These are phyloP conservation scores for Jimgerdemannia lactiflua DNA, from an alignment of 192 early-diverging fungal genomes.

Conservation along the genomic window DNA sequence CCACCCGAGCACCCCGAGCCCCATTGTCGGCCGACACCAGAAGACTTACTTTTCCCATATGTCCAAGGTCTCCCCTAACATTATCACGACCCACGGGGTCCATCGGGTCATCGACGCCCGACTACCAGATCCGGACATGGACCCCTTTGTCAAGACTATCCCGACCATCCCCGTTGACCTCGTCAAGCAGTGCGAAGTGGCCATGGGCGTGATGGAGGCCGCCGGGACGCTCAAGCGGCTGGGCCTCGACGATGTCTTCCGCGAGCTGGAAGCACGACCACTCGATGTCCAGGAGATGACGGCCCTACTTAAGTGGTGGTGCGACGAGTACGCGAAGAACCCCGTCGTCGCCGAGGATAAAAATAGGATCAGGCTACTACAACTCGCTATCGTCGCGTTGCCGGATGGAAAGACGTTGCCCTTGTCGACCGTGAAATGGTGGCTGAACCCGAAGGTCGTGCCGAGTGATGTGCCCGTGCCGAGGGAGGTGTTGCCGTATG, in stretches of 20 bases:
- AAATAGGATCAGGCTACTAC: constrained; percentile 37
- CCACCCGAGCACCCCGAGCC: constrained; percentile 67
- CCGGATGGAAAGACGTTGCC: constrained; percentile 30
- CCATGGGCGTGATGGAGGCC: constrained; percentile 49
- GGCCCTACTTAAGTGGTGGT: constrained; percentile 77
- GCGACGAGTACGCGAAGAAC: constrained; percentile 38
- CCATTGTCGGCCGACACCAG: constrained; percentile 57
- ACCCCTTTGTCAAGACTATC: constrained; percentile 58
- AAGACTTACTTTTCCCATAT: constrained; percentile 56
- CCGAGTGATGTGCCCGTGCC: constrained; percentile 63
- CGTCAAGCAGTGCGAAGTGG: constrained; percentile 49
- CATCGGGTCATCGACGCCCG: constrained; percentile 47
- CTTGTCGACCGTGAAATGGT: constrained; percentile 53
- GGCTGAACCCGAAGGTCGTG: constrained; percentile 64
- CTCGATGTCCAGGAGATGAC: constrained; percentile 58
- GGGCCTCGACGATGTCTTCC: constrained; percentile 59
- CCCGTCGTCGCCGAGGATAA: constrained; percentile 24
- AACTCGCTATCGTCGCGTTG: constrained; percentile 44
- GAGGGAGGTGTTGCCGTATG: constrained; percentile 53
- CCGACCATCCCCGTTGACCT: constrained; percentile 56
- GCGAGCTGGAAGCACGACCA: constrained; percentile 57
- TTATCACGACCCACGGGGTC: constrained; percentile 70
- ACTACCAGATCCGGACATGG: constrained; percentile 58
- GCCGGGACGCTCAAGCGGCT: constrained; percentile 46
- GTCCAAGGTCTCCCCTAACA: constrained; percentile 39